These are phyloP conservation scores for Pseudovirgaria hyperparasitica DNA, from an alignment of 2,329 filamentous ascomycete species.

Conservation along the genomic window DNA sequence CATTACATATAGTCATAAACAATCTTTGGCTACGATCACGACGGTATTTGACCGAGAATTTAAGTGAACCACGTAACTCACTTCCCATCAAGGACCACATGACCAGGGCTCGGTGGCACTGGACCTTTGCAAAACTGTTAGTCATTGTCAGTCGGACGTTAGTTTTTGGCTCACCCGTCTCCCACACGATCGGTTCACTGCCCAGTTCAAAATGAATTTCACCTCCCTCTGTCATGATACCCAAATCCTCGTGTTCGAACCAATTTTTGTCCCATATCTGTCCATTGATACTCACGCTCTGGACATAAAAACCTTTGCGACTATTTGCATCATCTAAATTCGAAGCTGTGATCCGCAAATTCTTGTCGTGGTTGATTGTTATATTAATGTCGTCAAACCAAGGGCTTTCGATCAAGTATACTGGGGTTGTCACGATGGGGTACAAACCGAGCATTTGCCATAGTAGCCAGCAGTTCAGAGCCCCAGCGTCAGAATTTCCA, in stretches of 20 bases:
- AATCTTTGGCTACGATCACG: too few relatives aligned
- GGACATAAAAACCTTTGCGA: constrained; percentile 37
- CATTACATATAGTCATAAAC: too few relatives aligned
- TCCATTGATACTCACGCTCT: constrained; percentile 41
- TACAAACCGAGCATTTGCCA: constrained; percentile 39
- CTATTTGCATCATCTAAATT: constrained; percentile 26
- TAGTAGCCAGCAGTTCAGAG: constrained; percentile 37
- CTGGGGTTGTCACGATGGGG: constrained; percentile 34
- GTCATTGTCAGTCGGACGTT: too few relatives aligned
- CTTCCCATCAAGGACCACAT: constrained; percentile 9
- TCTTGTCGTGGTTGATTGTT: constrained; percentile 21
- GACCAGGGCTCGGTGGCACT: constrained; percentile 20
- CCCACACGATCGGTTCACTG: constrained; percentile 15
- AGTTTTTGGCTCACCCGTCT: constrained; percentile 20
- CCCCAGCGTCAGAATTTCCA: constrained; percentile 34
- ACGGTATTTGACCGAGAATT: too few relatives aligned
- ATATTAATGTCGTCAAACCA: constrained; percentile 30
- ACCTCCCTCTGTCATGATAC: constrained; percentile 26
- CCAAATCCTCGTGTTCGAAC: constrained; percentile 39
- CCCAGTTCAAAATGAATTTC: constrained; percentile 21
- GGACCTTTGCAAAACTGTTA: too few relatives aligned
- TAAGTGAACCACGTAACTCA: too few relatives aligned
- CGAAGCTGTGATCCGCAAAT: constrained; percentile 35
- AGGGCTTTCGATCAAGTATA: constrained; percentile 34
- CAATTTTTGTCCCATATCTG: constrained; percentile 40